A percentile compares a stretch with the other conserved stretches of the same genome.
Evolutionary conservation across 192 early-diverging fungal species (phyloP).

Genomic region (Coemansia sp.): DNA sequence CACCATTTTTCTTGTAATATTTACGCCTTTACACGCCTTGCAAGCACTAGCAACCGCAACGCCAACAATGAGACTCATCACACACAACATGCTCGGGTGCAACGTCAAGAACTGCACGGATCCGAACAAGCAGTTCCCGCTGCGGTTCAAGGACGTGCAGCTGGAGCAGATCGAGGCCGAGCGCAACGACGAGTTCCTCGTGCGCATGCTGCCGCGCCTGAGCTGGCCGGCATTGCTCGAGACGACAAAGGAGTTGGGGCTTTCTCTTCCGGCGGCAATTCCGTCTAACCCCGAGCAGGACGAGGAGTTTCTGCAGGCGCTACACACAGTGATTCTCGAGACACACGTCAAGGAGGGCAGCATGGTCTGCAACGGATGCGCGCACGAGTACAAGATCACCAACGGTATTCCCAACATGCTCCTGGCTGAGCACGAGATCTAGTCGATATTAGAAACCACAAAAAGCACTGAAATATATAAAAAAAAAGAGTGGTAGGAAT

Average conservation of each 20-base stretch:
- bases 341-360: slow-evolving; percentile 82
- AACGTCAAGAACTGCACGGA: slow-evolving; percentile 92
- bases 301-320: slow-evolving; percentile 56
- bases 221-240: slow-evolving; percentile 70
- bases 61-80: slow-evolving; percentile 76
- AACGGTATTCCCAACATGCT: slow-evolving; percentile 95
- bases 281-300: slow-evolving; percentile 27
- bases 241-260: slow-evolving; percentile 60
- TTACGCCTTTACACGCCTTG: no score
- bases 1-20: background rate
- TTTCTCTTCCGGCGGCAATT: slow-evolving; percentile 21
- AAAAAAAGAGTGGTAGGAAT: no score
- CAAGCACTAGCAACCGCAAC: background rate
- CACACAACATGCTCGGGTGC: slow-evolving; percentile 99
- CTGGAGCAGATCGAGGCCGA: slow-evolving; percentile 87
- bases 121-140: slow-evolving; percentile 81
- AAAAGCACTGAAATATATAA: slow-evolving; percentile 6
- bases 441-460: no score
- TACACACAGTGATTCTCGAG: slow-evolving; percentile 81
- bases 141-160: slow-evolving; percentile 76
- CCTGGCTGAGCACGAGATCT: slow-evolving; percentile 76
- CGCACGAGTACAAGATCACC: slow-evolving; percentile 85
- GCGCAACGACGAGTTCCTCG: slow-evolving; percentile 78
- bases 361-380: slow-evolving; percentile 91
- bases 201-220: slow-evolving; percentile 74